Percentiles rank a stretch among this genome's conserved stretches.
phyloP scores from a whole-genome alignment of 2,329 filamentous ascomycete genomes.

The Botrytis byssoidea region DNA sequence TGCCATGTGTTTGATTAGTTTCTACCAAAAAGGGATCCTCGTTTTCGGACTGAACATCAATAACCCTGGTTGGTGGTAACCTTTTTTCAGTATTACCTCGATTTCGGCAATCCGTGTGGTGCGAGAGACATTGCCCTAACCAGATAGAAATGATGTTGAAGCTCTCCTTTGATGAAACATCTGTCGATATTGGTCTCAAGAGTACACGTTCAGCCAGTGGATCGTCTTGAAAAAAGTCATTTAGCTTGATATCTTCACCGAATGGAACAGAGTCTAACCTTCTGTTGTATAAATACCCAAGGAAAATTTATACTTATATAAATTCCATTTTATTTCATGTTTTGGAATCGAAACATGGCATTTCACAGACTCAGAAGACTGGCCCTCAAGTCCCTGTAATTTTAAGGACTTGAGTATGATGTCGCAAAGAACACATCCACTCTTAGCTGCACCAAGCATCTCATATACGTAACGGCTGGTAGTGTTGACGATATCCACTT shows the following conservation, averaged over 20 bases:
- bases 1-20: accelerated
- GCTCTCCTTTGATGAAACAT: background rate
- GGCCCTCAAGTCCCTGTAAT: too few relatives aligned
- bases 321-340: too few relatives aligned
- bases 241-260: background rate
- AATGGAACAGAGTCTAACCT: background rate
- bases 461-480: accelerated
- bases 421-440: background rate
- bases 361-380: too few relatives aligned
- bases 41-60: accelerated
- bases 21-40: accelerated
- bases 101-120: accelerated
- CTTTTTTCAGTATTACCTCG: accelerated
- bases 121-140: background rate
- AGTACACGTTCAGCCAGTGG: background rate
- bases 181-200: background rate
- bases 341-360: too few relatives aligned
- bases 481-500: background rate
- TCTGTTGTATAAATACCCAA: background rate
- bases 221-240: background rate
- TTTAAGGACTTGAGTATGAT: background rate
- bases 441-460: background rate
- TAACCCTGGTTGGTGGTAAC: background rate
- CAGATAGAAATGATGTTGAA: background rate
- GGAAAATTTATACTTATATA: too few relatives aligned